These are phyloP conservation scores for Globisporangium megalacanthum DNA, from an alignment of 352 stramenopile species.

Conservation along the genomic window DNA sequence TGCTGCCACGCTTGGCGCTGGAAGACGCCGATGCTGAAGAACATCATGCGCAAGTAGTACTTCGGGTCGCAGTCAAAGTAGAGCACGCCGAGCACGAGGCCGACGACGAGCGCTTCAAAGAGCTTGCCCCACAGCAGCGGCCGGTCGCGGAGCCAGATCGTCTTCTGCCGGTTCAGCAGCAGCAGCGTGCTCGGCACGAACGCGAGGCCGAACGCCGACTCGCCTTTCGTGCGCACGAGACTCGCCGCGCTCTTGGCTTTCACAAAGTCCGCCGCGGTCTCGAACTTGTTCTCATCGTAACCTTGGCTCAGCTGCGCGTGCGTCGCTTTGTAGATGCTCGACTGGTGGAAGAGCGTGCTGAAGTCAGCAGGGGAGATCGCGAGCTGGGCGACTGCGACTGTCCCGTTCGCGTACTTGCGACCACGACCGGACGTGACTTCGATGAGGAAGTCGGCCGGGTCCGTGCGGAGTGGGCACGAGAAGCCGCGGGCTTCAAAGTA, in stretches of 20 bases:
- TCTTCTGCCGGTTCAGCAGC: conserved; percentile 35
- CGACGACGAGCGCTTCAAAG: conserved; percentile 47
- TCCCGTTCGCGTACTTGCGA: conserved; percentile 16
- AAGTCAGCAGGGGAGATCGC: conserved; percentile 37
- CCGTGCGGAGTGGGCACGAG: conserved; percentile 20
- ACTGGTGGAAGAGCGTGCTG: conserved; percentile 48
- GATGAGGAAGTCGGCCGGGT: conserved; percentile 32
- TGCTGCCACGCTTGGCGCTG: conserved; percentile 58
- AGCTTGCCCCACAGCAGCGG: conserved; percentile 38
- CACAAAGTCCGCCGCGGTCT: conserved; percentile 48
- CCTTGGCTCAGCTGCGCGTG: conserved; percentile 39
- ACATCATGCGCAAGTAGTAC: conserved; percentile 58
- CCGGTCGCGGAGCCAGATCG: conserved; percentile 38
- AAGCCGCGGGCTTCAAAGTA: conserved; percentile 77
- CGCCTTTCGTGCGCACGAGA: conserved; percentile 35
- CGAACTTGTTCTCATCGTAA: conserved; percentile 52
- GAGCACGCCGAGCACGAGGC: conserved; percentile 60
- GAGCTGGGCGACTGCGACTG: conserved; percentile 19
- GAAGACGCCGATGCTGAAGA: conserved; percentile 39
- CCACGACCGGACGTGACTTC: conserved; percentile 30
- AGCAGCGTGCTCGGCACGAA: conserved; percentile 28
- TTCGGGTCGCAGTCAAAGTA: conserved; percentile 38
- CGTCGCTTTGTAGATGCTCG: conserved; percentile 42
- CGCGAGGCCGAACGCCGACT: conserved; percentile 30
- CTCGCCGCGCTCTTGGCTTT: conserved; percentile 49